Evolutionary conservation across 306 rosid genomes (phyloP).

Genomic region (Hippophae gyantsensis): DNA sequence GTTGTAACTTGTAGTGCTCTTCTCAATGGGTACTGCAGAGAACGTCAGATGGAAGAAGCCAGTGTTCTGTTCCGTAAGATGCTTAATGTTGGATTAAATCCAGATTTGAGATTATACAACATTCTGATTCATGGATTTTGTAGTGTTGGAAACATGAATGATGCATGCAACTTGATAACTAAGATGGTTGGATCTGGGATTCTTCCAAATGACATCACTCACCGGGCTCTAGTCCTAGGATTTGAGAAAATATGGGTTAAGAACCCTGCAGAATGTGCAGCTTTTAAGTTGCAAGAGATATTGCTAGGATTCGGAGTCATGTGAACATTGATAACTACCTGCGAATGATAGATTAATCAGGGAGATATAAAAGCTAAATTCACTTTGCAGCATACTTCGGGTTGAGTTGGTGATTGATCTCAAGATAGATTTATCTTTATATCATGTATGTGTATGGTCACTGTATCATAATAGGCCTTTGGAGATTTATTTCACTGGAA

Average conservation of each 20-base stretch:
- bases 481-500: too few species aligned
- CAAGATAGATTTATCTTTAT: too few species aligned
- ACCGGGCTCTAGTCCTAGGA: constrained; percentile 22
- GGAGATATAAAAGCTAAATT: too few species aligned
- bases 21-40: constrained; percentile 31
- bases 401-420: too few species aligned
- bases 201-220: constrained; percentile 26
- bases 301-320: constrained; percentile 9
- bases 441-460: too few species aligned
- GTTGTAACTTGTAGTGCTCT: constrained; percentile 37
- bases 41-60: constrained; percentile 26
- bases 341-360: constrained; percentile 2
- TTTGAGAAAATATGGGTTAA: constrained; percentile 16
- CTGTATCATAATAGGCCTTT: too few species aligned
- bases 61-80: constrained; percentile 22
- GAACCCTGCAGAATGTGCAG: constrained; percentile 19
- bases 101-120: constrained; percentile 27
- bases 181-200: constrained; percentile 24
- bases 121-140: constrained; percentile 34
- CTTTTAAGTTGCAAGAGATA: constrained; percentile 26
- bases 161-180: constrained; percentile 25
- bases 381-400: too few species aligned
- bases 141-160: constrained; percentile 24
- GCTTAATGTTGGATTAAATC: constrained; percentile 24
- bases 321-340: constrained; percentile 5